Evolutionary conservation across 768 basidiomycete species (phyloP).

Genomic region (Kwoniella sp.): DNA sequence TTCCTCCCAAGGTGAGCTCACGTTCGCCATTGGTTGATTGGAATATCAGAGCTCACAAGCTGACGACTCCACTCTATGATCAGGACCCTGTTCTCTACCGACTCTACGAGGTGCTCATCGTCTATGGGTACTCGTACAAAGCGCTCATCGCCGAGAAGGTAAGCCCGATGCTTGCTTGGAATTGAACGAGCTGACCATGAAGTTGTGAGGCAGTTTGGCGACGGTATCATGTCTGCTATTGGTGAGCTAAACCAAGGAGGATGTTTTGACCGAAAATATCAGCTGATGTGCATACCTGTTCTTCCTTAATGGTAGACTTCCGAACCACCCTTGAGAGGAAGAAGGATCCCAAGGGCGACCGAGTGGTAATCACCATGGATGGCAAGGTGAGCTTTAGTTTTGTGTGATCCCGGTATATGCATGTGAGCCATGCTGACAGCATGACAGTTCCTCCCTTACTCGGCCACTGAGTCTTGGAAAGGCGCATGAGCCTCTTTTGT

Average conservation of each 20-base stretch:
- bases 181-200: too few species aligned
- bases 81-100: slow-evolving; percentile 53
- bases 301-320: slow-evolving; percentile 28
- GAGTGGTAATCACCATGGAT: slow-evolving; percentile 52
- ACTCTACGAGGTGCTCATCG: slow-evolving; percentile 51
- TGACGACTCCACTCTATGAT: background rate
- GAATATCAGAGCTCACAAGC: background rate
- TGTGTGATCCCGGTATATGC: background rate
- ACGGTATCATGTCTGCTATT: slow-evolving; percentile 55
- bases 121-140: slow-evolving; percentile 53
- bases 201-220: slow-evolving; percentile 44
- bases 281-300: background rate
- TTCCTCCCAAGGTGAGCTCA: slow-evolving; percentile 46
- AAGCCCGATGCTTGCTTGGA: background rate
- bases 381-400: slow-evolving; percentile 39
- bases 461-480: slow-evolving; percentile 17
- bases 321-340: slow-evolving; percentile 43
- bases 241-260: slow-evolving; percentile 17
- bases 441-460: slow-evolving; percentile 21
- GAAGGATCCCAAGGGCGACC: slow-evolving; percentile 50
- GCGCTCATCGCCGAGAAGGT: slow-evolving; percentile 52
- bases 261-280: too few species aligned
- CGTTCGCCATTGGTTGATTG: background rate
- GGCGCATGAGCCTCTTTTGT: background rate
- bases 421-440: background rate